Conservation (phyloP, 228 moss, liverwort and hornwort species). For the Sphagnum fallax region DNA sequence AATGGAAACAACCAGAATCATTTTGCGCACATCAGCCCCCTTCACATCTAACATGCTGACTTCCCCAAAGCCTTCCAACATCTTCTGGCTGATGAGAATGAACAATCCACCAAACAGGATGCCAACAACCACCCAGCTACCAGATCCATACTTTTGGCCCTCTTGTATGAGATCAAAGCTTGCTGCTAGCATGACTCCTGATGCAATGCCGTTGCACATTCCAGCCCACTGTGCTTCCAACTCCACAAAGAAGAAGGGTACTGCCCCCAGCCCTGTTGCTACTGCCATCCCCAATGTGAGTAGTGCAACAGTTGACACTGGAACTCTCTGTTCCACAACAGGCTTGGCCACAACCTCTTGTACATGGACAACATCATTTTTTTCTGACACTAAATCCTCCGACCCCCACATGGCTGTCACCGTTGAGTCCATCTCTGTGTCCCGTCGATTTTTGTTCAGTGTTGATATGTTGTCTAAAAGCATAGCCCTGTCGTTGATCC, state of each 20-base stretch:
- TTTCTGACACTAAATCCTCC: neutral
- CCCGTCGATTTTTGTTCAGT: neutral
- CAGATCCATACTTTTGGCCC: constrained; percentile 85
- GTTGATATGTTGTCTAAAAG: constrained; percentile 1
- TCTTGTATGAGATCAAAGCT: constrained; percentile 99
- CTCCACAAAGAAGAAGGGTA: constrained; percentile 93
- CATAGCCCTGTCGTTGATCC: constrained; percentile 5
- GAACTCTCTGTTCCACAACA: constrained; percentile 26
- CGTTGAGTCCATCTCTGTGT: neutral
- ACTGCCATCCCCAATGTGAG: constrained; percentile 86
- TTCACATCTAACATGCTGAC: constrained; percentile 91
- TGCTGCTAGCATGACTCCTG: constrained; percentile 95
- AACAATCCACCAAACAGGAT: constrained; percentile 78
- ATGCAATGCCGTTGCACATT: constrained; percentile 90
- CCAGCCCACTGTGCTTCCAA: constrained; percentile 83
- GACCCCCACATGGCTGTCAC: neutral
- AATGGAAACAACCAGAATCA: constrained; percentile 83
- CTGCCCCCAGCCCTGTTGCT: constrained; percentile 83
- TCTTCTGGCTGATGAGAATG: constrained; percentile 67
- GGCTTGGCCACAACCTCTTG: constrained; percentile 11
- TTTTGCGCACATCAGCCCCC: constrained; percentile 83
- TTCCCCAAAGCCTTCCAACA: constrained; percentile 72
- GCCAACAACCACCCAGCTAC: constrained; percentile 84
- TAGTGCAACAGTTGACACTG: constrained; percentile 68
- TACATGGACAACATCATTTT: neutral